Conservation (phyloP, 2,329 filamentous ascomycete genomes). For the Paecilomyces sp. region DNA sequence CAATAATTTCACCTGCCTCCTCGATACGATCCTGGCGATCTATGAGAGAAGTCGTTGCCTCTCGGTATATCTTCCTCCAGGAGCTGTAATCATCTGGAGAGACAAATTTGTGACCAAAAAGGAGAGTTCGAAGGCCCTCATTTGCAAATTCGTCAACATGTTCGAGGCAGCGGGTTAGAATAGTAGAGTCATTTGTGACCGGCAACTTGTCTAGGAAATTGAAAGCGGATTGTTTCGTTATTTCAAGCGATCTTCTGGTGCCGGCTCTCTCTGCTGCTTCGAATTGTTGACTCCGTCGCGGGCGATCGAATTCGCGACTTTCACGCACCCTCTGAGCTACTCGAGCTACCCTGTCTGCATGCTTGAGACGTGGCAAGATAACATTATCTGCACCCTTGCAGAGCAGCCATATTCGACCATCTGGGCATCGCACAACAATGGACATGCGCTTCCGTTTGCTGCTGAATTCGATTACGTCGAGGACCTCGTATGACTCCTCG, state of each 20-base stretch:
- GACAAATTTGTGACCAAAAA: constrained; percentile 67
- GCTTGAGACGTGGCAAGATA: constrained; percentile 59
- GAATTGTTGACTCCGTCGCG: background rate
- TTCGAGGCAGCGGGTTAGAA: constrained; percentile 46
- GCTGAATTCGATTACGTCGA: constrained; percentile 76
- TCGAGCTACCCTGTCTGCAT: constrained; percentile 41
- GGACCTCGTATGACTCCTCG: constrained; percentile 59
- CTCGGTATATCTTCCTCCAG: constrained; percentile 68
- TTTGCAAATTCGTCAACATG: constrained; percentile 76
- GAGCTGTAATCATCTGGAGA: constrained; percentile 59
- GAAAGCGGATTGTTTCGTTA: background rate
- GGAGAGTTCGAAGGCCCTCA: constrained; percentile 67
- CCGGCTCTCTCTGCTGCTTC: background rate
- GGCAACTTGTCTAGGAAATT: background rate
- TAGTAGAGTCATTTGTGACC: background rate
- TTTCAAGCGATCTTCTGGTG: background rate
- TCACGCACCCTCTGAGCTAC: constrained; percentile 51
- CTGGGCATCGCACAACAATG: constrained; percentile 67
- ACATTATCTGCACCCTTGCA: constrained; percentile 75
- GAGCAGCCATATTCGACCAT: constrained; percentile 64
- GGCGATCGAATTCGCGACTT: constrained; percentile 56
- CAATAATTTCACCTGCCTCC: constrained; percentile 64
- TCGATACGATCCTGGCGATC: constrained; percentile 66
- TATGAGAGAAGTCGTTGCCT: constrained; percentile 65
- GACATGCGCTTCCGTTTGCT: constrained; percentile 79